These are phyloP conservation scores for Candida michaelii DNA, from an alignment of 805 yeast species.

Conservation along the genomic window DNA sequence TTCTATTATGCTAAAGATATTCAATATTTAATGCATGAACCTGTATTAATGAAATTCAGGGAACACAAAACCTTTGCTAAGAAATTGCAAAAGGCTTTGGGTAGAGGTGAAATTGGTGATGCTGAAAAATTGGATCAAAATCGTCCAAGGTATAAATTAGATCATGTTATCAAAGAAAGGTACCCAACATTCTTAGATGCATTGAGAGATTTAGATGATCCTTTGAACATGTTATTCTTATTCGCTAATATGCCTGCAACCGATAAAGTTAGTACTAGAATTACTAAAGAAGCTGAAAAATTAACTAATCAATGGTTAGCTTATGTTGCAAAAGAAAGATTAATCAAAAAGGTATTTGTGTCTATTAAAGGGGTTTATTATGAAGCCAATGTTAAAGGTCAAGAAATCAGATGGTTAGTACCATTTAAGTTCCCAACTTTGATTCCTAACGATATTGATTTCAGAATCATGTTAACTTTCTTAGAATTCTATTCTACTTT, in stretches of 20 bases:
- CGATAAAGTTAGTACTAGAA: conserved; percentile 70
- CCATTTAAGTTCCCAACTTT: conserved; percentile 97
- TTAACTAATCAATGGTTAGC: conserved; percentile 96
- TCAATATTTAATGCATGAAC: conserved; percentile 93
- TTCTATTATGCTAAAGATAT: conserved; percentile 93
- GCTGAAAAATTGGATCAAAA: conserved; percentile 83
- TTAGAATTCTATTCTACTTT: conserved; percentile 93
- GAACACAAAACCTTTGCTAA: conserved; percentile 94
- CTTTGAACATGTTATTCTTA: conserved; percentile 89
- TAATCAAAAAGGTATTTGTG: conserved; percentile 85
- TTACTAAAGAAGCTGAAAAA: conserved; percentile 84
- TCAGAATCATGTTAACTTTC: conserved; percentile 94
- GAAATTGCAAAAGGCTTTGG: conserved; percentile 84
- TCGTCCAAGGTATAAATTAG: conserved; percentile 82
- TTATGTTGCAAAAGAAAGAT: conserved; percentile 79
- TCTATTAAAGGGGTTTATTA: conserved; percentile 97
- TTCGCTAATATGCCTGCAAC: conserved; percentile 96
- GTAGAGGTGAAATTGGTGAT: conserved; percentile 86
- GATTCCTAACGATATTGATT: conserved; percentile 91
- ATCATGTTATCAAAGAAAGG: conserved; percentile 89
- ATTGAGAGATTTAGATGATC: conserved; percentile 90
- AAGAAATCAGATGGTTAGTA: conserved; percentile 91
- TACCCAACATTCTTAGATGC: conserved; percentile 95
- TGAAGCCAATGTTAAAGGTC: conserved; percentile 86
- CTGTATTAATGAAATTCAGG: conserved; percentile 85